Evolutionary conservation across 495 filamentous ascomycete species (phyloP).

Genomic region (Cryomyces minteri): DNA sequence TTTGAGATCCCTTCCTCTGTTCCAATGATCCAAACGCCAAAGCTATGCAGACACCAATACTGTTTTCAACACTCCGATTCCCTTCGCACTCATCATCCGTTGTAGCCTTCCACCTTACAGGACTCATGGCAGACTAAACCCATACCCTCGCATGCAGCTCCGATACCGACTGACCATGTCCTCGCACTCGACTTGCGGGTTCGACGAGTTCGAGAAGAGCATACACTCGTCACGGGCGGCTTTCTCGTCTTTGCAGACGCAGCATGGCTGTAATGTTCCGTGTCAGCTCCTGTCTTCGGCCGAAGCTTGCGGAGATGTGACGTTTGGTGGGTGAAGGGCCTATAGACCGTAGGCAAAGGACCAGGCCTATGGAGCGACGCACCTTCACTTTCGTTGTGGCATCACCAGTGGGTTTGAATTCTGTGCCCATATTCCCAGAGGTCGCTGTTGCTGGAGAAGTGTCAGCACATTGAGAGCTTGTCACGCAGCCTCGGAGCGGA

Average conservation of each 20-base stretch:
- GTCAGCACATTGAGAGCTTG: neutral
- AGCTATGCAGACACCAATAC: neutral
- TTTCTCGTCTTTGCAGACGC: constrained; percentile 95
- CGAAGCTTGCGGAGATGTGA: no score
- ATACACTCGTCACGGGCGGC: constrained; percentile 89
- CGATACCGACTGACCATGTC: constrained; percentile 69
- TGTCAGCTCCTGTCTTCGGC: no score
- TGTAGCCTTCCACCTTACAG: neutral
- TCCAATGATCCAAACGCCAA: neutral
- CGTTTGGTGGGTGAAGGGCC: no score
- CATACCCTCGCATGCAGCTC: constrained; percentile 83
- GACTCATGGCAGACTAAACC: constrained; percentile 47
- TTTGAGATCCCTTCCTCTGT: neutral
- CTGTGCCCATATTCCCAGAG: constrained; percentile 21
- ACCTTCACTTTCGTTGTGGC: constrained; percentile 35
- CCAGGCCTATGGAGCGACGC: neutral
- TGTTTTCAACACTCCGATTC: neutral
- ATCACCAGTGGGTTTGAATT: constrained; percentile 23
- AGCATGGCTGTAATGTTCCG: constrained; percentile 51
- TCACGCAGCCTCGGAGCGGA: neutral
- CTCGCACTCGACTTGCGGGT: constrained; percentile 65
- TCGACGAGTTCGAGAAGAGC: constrained; percentile 71
- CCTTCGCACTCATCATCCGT: neutral
- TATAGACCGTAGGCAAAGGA: neutral
- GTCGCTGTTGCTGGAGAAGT: constrained; percentile 8